Base-by-base conservation (phyloP, 1,284 basidiomycete genomes). In the Golubevia sp. region DNA sequence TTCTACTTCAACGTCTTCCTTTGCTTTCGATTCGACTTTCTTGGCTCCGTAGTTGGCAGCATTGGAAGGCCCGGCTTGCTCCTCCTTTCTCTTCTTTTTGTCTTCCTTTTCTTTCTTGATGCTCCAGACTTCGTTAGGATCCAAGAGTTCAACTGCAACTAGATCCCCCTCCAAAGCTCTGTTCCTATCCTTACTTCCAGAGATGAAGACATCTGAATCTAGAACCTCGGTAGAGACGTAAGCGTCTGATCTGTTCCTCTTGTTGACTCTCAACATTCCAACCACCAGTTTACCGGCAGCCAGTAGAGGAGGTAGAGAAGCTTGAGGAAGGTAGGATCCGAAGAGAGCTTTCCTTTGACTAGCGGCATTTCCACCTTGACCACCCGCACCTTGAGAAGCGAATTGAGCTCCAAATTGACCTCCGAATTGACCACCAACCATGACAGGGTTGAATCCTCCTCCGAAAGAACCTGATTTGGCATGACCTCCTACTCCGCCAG, bases 81-180 rank as follows among this genome's bases (percentile, higher is more conserved):
- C 79, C 48, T 83, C 80, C 65, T 83, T 83, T 60, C 77, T 72
- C 71, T 77, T 76, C 72, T 83, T 83, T 77, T 83, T 83, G 65
- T 82, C 80, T 56, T 79, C 80, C 64, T 83, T 83, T 44, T 81
- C 80, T 59, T 76, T 78, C 61, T 83, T 83, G 64, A 75, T 74
- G 56, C 64, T 68, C 80, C 79, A 82, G 15, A 82, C 79, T 61
- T 82, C 79, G 52, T 74, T 60, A 13, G 76, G 74, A 49, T 83
- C 78, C 50, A 83, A 74, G n/a, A 83, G 66, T 63, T 83, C 80
- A 51, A 83, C 80, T 8, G 80, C 80, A n/a, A 83, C 80, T 13
- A 83, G 60, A 56, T 83, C 80, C 26, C 80, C 80, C 44, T 82
- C 77, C 30, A 83, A 73, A 25, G 80, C 80, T 24, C 80, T 72